Base-by-base conservation (phyloP, 2,329 filamentous ascomycete species). In the Amylocarpus encephaloides region DNA sequence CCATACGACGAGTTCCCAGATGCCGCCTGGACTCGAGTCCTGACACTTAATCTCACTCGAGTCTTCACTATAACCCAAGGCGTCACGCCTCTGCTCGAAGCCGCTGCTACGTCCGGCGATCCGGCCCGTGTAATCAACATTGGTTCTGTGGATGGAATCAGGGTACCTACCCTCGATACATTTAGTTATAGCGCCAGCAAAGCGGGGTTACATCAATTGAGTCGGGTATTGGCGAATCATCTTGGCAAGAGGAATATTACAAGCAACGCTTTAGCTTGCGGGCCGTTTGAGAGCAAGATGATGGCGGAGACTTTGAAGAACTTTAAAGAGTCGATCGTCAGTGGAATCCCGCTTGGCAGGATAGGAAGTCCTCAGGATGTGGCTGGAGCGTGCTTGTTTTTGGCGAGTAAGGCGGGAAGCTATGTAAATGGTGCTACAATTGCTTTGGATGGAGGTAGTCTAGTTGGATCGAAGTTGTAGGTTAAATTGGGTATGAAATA, bases 231-330 rank as follows among this genome's bases (percentile, higher is more conserved):
- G 10, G 80, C 83, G 0, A 70, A 72, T 34, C 83, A 82, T 60
- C 67, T 86, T 32, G 82, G 82, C 0, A 76, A 75, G 50, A 62
- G 77, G 39, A 72, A 77, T 47, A 75, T 86, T 52, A 85, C 82
- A 33, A 76, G 71, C 55, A 89, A 89, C 63, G 80, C 81, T 3
- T 68, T 89, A 49, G 85, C 85, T 5, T 88, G 84, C 53, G 85
- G 85, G 2, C 84, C 85, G 2, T 86, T 85, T 53, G 73, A 82
- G 56, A 83, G 82, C 15, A 85, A 82, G 62, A 85, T 87, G 76
- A 88, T 87, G 85, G 83, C 82, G 35, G 76, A 79, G 1, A 87
- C 85, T 68, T 75, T 84, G 59, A 70, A 78, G 49, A 73, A 81
- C 30, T 76, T 75, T 51, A 71, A 75, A 43, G 76, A 79, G 4